Evolutionary conservation across 345 rosid species (phyloP).

Genomic region (Eucalyptus victrix): DNA sequence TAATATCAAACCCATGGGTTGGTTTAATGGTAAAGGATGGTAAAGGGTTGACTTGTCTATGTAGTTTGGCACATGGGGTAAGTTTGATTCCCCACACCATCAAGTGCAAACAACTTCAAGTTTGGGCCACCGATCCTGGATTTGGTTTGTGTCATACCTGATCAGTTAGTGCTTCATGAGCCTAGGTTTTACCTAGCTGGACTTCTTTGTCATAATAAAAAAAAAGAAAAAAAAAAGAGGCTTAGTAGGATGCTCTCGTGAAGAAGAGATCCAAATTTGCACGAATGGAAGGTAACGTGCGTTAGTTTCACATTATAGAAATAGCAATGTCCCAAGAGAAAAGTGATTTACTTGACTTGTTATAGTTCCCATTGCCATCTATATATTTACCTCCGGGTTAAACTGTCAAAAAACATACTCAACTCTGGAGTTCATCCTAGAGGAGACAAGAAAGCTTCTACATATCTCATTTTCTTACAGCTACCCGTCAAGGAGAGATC

Average conservation of each 20-base stretch:
- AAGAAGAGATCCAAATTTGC: not conserved
- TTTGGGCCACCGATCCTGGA: not conserved
- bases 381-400: not conserved
- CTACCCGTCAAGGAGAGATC: not conserved
- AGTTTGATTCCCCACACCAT: not conserved
- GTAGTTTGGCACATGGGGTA: not conserved
- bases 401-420: not conserved
- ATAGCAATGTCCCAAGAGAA: not conserved
- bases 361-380: not conserved
- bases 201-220: not conserved
- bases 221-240: not conserved
- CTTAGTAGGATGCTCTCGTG: not conserved
- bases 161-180: not conserved
- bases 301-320: not conserved
- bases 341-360: not conserved
- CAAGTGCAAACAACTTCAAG: not conserved
- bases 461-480: not conserved
- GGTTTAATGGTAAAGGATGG: not conserved
- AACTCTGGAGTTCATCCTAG: not conserved
- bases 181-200: not conserved
- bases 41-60: not conserved
- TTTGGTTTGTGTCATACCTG: not conserved
- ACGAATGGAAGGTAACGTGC: not conserved
- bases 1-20: not conserved
- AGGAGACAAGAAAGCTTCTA: not conserved